A percentile compares a stretch with the other conserved stretches of the same genome.
Evolutionary conservation across 2,329 filamentous ascomycete genomes (phyloP).

Genomic region (Podosphaera aphanis): DNA sequence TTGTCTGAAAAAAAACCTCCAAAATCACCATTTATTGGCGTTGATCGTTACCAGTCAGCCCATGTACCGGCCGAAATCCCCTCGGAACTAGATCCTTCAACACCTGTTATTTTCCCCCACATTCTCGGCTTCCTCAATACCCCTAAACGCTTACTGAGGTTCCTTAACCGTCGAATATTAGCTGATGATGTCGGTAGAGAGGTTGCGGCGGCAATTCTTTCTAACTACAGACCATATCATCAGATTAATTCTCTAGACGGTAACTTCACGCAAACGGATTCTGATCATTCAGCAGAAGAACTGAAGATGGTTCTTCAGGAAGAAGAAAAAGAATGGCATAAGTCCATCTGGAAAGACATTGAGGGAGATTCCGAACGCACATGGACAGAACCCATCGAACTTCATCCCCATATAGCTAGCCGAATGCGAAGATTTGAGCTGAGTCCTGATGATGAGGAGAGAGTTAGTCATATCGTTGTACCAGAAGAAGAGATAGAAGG

Average conservation of each 20-base stretch:
- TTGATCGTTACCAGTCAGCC: constrained; percentile 42
- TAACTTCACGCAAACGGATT: not conserved
- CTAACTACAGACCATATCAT: constrained; percentile 23
- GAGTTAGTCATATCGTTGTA: constrained; percentile 36
- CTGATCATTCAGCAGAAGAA: constrained; percentile 20
- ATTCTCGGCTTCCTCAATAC: constrained; percentile 84
- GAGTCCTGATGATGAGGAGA: constrained; percentile 41
- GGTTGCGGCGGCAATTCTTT: constrained; percentile 65
- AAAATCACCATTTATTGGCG: constrained; percentile 49
- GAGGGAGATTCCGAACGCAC: constrained; percentile 39
- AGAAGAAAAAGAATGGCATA: constrained; percentile 69
- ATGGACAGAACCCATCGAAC: constrained; percentile 49
- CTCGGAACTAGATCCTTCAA: constrained; percentile 45
- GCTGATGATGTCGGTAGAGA: constrained; percentile 74
- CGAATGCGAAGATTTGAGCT: constrained; percentile 67
- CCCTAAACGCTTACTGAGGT: constrained; percentile 64
- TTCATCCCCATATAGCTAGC: constrained; percentile 52
- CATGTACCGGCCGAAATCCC: constrained; percentile 43
- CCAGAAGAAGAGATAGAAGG: constrained; percentile 48
- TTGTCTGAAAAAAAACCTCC: constrained; percentile 31
- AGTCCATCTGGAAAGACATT: constrained; percentile 39
- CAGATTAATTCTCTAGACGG: not conserved
- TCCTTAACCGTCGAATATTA: constrained; percentile 62
- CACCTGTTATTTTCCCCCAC: constrained; percentile 59
- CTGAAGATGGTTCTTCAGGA: constrained; percentile 38